Evolutionary conservation across 2,329 filamentous ascomycete species (phyloP), one percentile per base, ranked within the genome.

Genomic region (Diaporthe citrichinensis): DNA sequence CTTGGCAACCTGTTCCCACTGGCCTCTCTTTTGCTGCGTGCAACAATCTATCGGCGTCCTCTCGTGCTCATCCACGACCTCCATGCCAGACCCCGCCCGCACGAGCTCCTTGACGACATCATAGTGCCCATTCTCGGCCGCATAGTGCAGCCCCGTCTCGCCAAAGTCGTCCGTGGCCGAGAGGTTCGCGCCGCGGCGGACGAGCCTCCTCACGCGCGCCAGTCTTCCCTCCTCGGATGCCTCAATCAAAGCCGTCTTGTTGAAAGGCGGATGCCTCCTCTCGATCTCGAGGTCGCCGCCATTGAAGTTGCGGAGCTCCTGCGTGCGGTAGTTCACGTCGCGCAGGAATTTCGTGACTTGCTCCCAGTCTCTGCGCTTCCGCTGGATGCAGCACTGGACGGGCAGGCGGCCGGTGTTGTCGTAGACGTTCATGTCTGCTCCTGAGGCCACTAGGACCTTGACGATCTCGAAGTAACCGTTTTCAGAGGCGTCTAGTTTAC

Each of bases 401-500:
- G 71, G 71, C 3, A 61, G 31, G 5, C 71, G 71, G 55, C 71
- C 71, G 12, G 36, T 49, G 25, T 72, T 72, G 41, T 72, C 71
- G 31, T 72, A 72, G 17, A 72, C 55, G 25, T 49, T 72, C 71
- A 72, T 61, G 23, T 72, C 71, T 34, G 71, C 71, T 14, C 71
- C 71, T 36, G 53, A 59, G 20, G 71, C 71, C 9, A 72, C 28
- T 2, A 72, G 57, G 10, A 72, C 9, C 31, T 72, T 72, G 55
- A 72, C 71, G 23, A 72, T 51, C 28, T 72, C 53, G 8, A 25
- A 72, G 55, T 72, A 41, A 10, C 71, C 71, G 23, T 72, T 72
- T 39, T 72, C 71, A 14, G 71, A n/a, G 1, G 71, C 71, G 8
- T 68, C 65, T 68, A 20, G 7, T 39, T 25, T 14, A 5, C 20